Evolutionary conservation across 148 eudicot genomes (phyloP).

Genomic region (Vaccinium corymbosum): DNA sequence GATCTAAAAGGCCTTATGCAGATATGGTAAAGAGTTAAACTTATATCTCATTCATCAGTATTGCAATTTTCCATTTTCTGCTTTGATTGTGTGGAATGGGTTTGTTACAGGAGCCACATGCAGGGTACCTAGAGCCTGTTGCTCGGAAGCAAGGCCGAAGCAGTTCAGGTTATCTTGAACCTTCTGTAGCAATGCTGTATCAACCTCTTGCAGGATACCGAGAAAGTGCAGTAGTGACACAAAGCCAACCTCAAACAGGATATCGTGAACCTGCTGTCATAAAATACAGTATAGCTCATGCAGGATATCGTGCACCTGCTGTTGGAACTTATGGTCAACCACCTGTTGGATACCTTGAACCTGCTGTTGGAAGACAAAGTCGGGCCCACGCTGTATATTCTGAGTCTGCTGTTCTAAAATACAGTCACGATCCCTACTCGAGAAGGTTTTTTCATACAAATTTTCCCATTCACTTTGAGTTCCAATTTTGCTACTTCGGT

Average conservation of each 20-base stretch:
- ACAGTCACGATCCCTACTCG: conserved; percentile 15
- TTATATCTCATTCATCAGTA: background rate
- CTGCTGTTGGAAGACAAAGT: conserved; percentile 12
- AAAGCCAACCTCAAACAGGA: conserved; percentile 12
- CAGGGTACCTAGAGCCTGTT: conserved; percentile 29
- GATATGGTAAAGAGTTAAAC: conserved; percentile 23
- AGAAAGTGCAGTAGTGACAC: conserved; percentile 7
- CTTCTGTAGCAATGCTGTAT: conserved; percentile 17
- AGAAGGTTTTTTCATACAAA: conserved; percentile 14
- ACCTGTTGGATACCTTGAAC: conserved; percentile 19
- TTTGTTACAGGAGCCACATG: conserved; percentile 30
- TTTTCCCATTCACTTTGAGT: background rate
- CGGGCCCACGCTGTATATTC: conserved; percentile 14
- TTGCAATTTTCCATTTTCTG: background rate
- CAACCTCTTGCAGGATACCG: conserved; percentile 16
- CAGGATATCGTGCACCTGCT: conserved; percentile 18
- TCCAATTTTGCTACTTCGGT: background rate
- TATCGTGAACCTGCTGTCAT: conserved; percentile 13
- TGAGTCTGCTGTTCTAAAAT: conserved; percentile 13
- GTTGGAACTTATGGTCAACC: conserved; percentile 15
- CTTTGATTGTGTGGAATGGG: background rate
- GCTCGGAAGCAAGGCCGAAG: conserved; percentile 10
- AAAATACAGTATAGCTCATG: conserved; percentile 5
- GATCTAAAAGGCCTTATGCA: conserved; percentile 21
- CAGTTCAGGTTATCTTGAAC: conserved; percentile 17